A percentile compares a stretch with the other conserved stretches of the same genome.
These are phyloP conservation scores for Metschnikowia vanudenii DNA, from an alignment of 805 yeast genomes.

Conservation along the genomic window DNA sequence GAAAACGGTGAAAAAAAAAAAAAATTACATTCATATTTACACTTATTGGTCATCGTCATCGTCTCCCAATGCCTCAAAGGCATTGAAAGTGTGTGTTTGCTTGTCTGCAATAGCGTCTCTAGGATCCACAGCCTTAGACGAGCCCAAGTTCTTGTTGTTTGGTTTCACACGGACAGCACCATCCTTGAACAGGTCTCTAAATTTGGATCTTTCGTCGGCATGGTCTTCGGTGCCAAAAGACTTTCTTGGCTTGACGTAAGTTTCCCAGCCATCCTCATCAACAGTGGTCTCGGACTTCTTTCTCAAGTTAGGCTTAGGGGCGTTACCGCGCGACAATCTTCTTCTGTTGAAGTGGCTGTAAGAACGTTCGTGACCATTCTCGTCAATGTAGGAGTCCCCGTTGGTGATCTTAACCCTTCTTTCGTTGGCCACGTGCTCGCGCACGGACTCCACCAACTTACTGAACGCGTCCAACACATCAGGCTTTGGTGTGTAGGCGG, in stretches of 20 bases:
- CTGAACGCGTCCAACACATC: conserved; percentile 65
- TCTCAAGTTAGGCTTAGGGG: conserved; percentile 50
- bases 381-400: conserved; percentile 48
- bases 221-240: conserved; percentile 51
- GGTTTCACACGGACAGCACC: conserved; percentile 57
- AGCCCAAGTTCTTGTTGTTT: conserved; percentile 70
- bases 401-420: conserved; percentile 31
- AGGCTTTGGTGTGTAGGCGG: conserved; percentile 59
- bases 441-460: conserved; percentile 64
- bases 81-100: conserved; percentile 67
- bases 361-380: conserved; percentile 44
- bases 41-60: conserved; percentile 43
- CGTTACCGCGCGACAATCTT: conserved; percentile 52
- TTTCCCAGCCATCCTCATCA: conserved; percentile 85
- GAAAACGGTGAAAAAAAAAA: not conserved
- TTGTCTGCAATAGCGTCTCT: conserved; percentile 70
- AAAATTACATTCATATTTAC: conserved; percentile 12
- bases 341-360: conserved; percentile 52
- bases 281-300: conserved; percentile 53
- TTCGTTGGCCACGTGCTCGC: conserved; percentile 42
- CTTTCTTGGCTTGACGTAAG: conserved; percentile 48
- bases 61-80: conserved; percentile 74
- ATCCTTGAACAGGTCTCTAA: conserved; percentile 49
- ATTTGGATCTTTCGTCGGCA: conserved; percentile 45
- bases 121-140: conserved; percentile 70